Evolutionary conservation across 768 basidiomycete genomes (phyloP).

Genomic region (Crucibulum laeve): DNA sequence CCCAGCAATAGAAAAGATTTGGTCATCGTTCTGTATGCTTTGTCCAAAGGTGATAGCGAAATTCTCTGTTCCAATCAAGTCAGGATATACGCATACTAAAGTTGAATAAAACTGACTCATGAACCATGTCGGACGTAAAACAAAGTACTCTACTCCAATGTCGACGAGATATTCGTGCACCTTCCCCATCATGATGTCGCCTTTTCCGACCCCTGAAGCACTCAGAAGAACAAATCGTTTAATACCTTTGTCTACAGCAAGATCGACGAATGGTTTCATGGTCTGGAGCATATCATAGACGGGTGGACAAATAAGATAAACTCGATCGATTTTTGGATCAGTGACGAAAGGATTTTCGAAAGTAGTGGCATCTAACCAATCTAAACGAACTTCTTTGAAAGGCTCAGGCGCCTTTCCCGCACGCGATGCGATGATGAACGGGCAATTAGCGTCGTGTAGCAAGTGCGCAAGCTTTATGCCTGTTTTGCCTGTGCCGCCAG

Average conservation of each 20-base stretch:
- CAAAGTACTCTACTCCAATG: conserved; percentile 25
- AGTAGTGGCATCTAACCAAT: conserved; percentile 30
- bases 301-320: conserved; percentile 26
- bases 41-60: conserved; percentile 13
- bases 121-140: conserved; percentile 34
- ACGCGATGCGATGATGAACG: conserved; percentile 24
- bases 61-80: conserved; percentile 20
- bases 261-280: conserved; percentile 22
- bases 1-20: conserved; percentile 19
- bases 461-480: conserved; percentile 19
- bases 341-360: conserved; percentile 25
- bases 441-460: conserved; percentile 17
- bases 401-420: conserved; percentile 19
- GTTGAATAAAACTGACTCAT: conserved; percentile 17
- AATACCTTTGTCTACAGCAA: conserved; percentile 24
- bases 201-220: conserved; percentile 15
- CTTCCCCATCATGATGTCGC: conserved; percentile 19
- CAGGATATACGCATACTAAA: background rate
- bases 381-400: conserved; percentile 24
- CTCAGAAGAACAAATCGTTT: conserved; percentile 28
- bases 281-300: background rate
- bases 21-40: conserved; percentile 17
- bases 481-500: conserved; percentile 21
- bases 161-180: conserved; percentile 29
- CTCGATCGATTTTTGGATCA: conserved; percentile 18